Evolutionary conservation across 495 filamentous ascomycete species (phyloP), one percentile per base, ranked within the genome.

Genomic region (Hypoxylon fragiforme): DNA sequence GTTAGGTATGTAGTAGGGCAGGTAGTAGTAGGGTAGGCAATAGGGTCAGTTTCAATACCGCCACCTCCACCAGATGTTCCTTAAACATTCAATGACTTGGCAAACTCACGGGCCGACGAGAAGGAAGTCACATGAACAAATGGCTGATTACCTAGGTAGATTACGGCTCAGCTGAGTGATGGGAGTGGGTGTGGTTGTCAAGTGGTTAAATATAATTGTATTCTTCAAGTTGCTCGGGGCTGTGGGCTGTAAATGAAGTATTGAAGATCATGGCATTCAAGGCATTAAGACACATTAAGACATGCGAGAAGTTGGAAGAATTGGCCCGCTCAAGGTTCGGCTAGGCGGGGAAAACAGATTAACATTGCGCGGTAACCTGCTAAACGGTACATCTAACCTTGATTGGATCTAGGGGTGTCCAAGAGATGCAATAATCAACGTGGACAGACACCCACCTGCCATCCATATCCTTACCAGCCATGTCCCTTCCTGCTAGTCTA

Each of bases 241-340:
- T 53, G 47, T 47, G 58, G 58, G 58, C 58, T 62, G 58, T 62
- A 62, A 62, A 62, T 56, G 58, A 62, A 56, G 46, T 50, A 14
- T 31, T 56, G 51, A 56, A 47, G 52, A 48, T 52, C 57, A 61
- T 43, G 46, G 36, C 36, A 61, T 56, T 46, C 35, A 16, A 39
- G 30, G 24, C 4, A n/a, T n/a, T n/a, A n/a, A n/a, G n/a, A n/a
- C n/a, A n/a, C n/a, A n/a, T n/a, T n/a, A n/a, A n/a, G n/a, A n/a
- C n/a, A 28, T 28, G 24, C 9, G 24, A 28, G 24, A 28, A 56
- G 47, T 56, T 51, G 51, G 42, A 56, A 55, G 57, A 56, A 62
- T 41, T 62, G 52, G 46, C 46, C 40, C 46, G 40, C 43, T 28
- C n/a, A n/a, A n/a, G n/a, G n/a, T n/a, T 56, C 52, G 58, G 52